Percentiles rank a stretch among this genome's conserved stretches.
These are phyloP conservation scores for Dipodascopsis uninucleata DNA, from an alignment of 805 yeast species.

Conservation along the genomic window DNA sequence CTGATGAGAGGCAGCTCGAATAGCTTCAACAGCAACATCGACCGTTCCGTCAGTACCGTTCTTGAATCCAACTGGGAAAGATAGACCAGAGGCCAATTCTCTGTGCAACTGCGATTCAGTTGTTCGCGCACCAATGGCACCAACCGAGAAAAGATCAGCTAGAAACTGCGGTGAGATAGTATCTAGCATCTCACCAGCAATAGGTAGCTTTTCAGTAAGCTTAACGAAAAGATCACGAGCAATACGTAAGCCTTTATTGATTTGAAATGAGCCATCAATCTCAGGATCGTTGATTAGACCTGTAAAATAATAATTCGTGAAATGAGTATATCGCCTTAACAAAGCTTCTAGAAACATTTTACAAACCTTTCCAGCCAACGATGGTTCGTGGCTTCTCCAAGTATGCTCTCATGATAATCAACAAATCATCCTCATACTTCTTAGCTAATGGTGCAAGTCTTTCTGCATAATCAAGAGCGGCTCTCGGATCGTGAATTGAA, in stretches of 20 bases:
- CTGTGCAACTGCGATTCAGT: constrained; percentile 98
- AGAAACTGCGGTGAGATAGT: constrained; percentile 96
- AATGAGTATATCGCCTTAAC: too few relatives aligned
- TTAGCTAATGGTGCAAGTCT: constrained; percentile 64
- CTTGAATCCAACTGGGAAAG: constrained; percentile 99
- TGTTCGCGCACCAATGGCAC: constrained; percentile 99
- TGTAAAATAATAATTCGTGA: too few relatives aligned
- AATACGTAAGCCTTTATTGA: constrained; percentile 87
- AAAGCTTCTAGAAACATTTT: too few relatives aligned
- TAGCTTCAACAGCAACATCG: constrained; percentile 91
- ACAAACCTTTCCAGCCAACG: constrained; percentile 99
- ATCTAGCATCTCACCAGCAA: constrained; percentile 97
- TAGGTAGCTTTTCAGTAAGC: constrained; percentile 75
- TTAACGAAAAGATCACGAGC: constrained; percentile 82
- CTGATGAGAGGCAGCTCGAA: constrained; percentile 82
- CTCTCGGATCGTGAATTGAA: constrained; percentile 86
- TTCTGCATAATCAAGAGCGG: constrained; percentile 83
- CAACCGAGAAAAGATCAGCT: constrained; percentile 84
- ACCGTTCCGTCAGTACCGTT: constrained; percentile 97
- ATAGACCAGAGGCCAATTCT: constrained; percentile 93
- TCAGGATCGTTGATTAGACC: constrained; percentile 94
- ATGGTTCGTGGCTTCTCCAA: constrained; percentile 98
- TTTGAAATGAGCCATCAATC: constrained; percentile 84
- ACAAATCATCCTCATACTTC: constrained; percentile 70
- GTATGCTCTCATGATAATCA: constrained; percentile 93